phyloP scores from a whole-genome alignment of 2,329 filamentous ascomycete species.

The Beauveria rudraprayagi region DNA sequence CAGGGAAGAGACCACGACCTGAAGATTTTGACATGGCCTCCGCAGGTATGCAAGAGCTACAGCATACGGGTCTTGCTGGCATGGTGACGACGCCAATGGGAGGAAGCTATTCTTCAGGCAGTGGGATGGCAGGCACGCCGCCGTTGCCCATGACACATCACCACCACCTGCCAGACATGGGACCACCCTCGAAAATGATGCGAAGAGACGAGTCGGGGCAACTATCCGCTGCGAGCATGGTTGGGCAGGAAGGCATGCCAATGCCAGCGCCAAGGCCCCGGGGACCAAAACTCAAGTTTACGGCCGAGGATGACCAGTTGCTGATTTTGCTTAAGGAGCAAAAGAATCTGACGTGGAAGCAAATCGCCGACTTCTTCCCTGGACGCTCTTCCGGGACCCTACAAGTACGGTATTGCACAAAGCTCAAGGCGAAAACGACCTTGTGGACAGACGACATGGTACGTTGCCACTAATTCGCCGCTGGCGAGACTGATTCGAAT shows the following conservation, averaged over 20 bases:
- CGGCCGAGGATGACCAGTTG: constrained; percentile 80
- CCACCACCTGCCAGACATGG: constrained; percentile 68
- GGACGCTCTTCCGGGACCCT: constrained; percentile 83
- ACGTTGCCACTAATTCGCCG: constrained; percentile 29
- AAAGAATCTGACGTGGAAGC: constrained; percentile 92
- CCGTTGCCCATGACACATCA: constrained; percentile 43
- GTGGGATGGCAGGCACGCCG: constrained; percentile 16
- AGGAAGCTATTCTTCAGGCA: constrained; percentile 36
- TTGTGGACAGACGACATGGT: constrained; percentile 93
- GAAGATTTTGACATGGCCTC: constrained; percentile 52
- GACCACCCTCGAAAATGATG: constrained; percentile 60
- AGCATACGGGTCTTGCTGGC: constrained; percentile 46
- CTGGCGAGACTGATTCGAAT: neutral
- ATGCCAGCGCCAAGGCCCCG: constrained; percentile 69
- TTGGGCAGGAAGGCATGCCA: constrained; percentile 83
- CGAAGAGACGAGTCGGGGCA: constrained; percentile 44
- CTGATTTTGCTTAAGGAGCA: constrained; percentile 89
- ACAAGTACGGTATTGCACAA: constrained; percentile 91
- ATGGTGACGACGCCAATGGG: constrained; percentile 47
- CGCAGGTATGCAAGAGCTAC: constrained; percentile 42
- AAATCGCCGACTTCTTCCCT: constrained; percentile 94
- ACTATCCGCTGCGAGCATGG: constrained; percentile 69
- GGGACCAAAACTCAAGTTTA: constrained; percentile 90
- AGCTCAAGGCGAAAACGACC: constrained; percentile 87
- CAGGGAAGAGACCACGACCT: constrained; percentile 43